Base-by-base conservation (phyloP, 164 flowering plant species). In the Umbellularia californica region DNA sequence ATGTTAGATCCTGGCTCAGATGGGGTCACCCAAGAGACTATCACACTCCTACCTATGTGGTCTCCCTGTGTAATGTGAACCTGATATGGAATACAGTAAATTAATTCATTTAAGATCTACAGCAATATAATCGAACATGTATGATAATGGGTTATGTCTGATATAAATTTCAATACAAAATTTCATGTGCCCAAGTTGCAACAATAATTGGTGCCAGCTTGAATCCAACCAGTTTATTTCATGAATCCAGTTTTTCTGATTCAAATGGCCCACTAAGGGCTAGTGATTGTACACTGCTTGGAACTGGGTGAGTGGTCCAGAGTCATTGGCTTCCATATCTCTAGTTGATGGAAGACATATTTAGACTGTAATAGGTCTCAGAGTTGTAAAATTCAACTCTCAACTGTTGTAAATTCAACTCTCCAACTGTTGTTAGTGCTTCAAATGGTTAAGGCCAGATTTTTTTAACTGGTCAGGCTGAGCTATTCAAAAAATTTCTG, bases 31-130 rank as follows among this genome's bases (percentile, higher is more conserved):
- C 94, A 93, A 30, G 97, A 93, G 30, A 93, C 79, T 23, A 93
- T 90, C 75, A 93, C 84, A n/a, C 81, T 90, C 63, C 70, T 88
- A 52, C 95, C 95, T 50, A 35, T 86, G 71, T 69, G 86, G 76
- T 91, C 97, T 60, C 95, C 95, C 88, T 90, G 97, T 58, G 95
- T 92, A 52, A 92, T 90, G 72, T 92, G 93, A 77, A 91, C 93
- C 96, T 91, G 55, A 28, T 66, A 47, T 25, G 12, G 24, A 77
- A 64, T 11, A 68, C 24, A 2, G 5, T 55, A 17, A 69, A 67
- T 27, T 28, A 20, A 17, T 14, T 4, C 19, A 28, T 13, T 13
- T 67, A 13, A 13, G 3, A 23, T 67, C 70, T 17, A 33, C 2
- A 22, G 12, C 67, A 64, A 24, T 64, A 24, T 12, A 10, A 10